phyloP scores from a whole-genome alignment of 2,329 filamentous ascomycete genomes.

The Aspergillus pseudoviridinutans region DNA sequence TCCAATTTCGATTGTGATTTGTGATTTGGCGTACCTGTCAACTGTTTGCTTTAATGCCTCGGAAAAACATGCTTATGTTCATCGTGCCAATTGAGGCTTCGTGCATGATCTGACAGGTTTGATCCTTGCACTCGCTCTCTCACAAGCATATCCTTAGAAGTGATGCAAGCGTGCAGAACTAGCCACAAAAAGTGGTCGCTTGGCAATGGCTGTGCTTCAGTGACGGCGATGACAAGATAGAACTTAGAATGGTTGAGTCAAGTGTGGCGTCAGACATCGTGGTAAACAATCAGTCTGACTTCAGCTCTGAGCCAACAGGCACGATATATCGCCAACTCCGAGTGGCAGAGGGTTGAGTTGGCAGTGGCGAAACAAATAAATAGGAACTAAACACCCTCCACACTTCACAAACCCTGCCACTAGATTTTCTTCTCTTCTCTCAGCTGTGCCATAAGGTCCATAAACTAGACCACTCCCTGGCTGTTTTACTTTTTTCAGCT shows the following conservation, averaged over 20 bases:
- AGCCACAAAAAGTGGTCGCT: not conserved
- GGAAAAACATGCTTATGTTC: not conserved
- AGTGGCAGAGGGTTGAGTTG: not conserved
- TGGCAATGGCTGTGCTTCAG: not conserved
- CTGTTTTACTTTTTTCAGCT: slow-evolving; percentile 9
- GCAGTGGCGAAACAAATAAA: not conserved
- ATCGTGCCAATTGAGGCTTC: not conserved
- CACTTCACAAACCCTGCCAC: not conserved
- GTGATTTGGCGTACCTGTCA: not conserved
- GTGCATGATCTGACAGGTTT: not conserved
- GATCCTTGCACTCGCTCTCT: not conserved
- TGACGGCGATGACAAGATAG: not conserved
- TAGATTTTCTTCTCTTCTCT: not conserved
- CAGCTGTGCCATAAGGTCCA: not conserved
- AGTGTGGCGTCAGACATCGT: not conserved
- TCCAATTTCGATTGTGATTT: too few species aligned
- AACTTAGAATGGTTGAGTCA: not conserved
- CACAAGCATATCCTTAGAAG: not conserved
- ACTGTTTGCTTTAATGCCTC: not conserved
- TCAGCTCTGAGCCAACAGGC: not conserved
- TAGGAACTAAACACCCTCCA: not conserved
- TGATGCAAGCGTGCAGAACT: not conserved
- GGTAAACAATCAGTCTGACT: not conserved
- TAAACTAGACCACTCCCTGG: not conserved
- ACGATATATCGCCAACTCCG: not conserved